Conservation (phyloP, 805 yeast species). For the Suhomyces xylopsoci region DNA sequence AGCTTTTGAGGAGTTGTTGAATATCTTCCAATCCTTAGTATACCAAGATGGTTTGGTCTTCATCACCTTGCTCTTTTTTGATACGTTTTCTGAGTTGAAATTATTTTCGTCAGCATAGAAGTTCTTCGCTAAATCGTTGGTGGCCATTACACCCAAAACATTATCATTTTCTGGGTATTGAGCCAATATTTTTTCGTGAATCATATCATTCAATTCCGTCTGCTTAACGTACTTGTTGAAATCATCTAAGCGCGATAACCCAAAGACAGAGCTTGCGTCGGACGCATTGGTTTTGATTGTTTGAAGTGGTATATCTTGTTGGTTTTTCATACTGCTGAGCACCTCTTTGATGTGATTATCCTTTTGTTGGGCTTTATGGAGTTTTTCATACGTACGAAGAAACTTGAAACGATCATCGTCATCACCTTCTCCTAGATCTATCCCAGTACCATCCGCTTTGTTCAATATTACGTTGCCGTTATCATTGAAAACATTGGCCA, state of each 20-base stretch:
- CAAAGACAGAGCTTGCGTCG: conserved; percentile 22
- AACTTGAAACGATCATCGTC: conserved; percentile 23
- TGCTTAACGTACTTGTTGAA: conserved; percentile 30
- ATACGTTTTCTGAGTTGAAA: conserved; percentile 4
- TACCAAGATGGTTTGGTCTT: conserved; percentile 14
- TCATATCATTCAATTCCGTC: conserved; percentile 33
- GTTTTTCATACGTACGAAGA: conserved; percentile 21
- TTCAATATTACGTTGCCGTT: neutral
- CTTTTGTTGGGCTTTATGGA: conserved; percentile 9
- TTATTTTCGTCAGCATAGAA: conserved; percentile 22
- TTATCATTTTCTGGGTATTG: conserved; percentile 15
- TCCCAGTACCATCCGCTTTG: neutral
- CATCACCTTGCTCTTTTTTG: conserved; percentile 3
- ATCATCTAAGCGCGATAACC: conserved; percentile 32
- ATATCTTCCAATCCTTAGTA: conserved; percentile 6
- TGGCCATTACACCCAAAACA: conserved; percentile 23
- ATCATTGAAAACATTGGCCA: conserved; percentile 9
- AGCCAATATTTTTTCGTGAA: conserved; percentile 18
- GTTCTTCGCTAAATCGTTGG: conserved; percentile 24
- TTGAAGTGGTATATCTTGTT: conserved; percentile 11
- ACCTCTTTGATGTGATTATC: conserved; percentile 3
- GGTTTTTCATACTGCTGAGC: conserved; percentile 7
- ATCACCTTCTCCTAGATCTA: neutral
- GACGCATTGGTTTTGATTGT: conserved; percentile 4
- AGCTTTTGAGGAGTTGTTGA: conserved; percentile 1